Percentiles rank a stretch among this genome's conserved stretches.
Evolutionary conservation across 129 eudicot species (phyloP).

Genomic region (Flaveria brownii): DNA sequence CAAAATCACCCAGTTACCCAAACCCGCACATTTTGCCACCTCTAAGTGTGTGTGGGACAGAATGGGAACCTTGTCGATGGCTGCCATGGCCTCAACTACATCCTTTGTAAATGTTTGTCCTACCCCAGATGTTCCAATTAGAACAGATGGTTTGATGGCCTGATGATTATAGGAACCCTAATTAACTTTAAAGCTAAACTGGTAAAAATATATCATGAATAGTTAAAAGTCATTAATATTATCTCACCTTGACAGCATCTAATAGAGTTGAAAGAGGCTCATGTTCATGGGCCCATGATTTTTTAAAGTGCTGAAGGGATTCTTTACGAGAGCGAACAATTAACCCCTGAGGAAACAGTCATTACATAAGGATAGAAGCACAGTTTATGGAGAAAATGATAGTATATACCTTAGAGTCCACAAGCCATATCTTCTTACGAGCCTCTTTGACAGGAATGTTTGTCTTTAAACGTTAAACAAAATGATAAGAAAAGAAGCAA

Average conservation of each 20-base stretch:
- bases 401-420: slow-evolving; percentile 67
- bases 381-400: neutral
- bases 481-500: slow-evolving; percentile 15
- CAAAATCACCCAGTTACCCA: neutral
- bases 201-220: neutral
- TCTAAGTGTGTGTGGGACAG: neutral
- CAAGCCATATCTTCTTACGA: slow-evolving; percentile 87
- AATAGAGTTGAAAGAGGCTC: slow-evolving; percentile 67
- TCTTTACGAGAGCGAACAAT: slow-evolving; percentile 77
- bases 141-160: slow-evolving; percentile 78
- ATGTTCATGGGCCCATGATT: slow-evolving; percentile 96
- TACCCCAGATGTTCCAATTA: slow-evolving; percentile 91
- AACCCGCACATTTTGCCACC: neutral
- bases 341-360: slow-evolving; percentile 59
- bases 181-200: neutral
- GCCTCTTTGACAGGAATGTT: slow-evolving; percentile 66
- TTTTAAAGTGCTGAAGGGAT: slow-evolving; percentile 86
- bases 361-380: slow-evolving; percentile 25
- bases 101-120: slow-evolving; percentile 81
- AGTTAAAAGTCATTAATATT: neutral
- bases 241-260: slow-evolving; percentile 74
- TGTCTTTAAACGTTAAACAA: slow-evolving; percentile 38
- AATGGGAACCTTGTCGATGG: slow-evolving; percentile 51
- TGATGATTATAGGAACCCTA: slow-evolving; percentile 27
- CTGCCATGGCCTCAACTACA: slow-evolving; percentile 77